Evolutionary conservation across 345 rosid species (phyloP).

Genomic region (Raphanus sativus): DNA sequence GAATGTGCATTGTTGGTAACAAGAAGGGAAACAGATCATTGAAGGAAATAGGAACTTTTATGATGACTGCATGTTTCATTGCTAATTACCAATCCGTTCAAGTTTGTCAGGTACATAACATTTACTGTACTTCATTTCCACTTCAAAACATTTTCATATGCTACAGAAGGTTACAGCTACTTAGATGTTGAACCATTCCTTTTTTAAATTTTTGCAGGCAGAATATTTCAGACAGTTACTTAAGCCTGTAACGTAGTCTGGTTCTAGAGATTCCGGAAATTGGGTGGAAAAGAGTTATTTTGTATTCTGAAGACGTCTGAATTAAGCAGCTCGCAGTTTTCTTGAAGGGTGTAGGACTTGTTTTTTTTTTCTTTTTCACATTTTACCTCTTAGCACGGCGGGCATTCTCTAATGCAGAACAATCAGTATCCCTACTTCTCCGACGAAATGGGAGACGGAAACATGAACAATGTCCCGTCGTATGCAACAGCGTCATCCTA

Average conservation of each 20-base stretch:
- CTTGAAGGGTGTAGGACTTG: conserved; percentile 23
- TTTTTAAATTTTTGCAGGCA: conserved; percentile 48
- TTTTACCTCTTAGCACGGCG: conserved; percentile 27
- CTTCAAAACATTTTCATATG: too few relatives aligned
- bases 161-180: too few relatives aligned
- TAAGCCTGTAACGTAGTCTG: conserved; percentile 93
- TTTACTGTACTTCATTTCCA: not conserved
- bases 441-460: conserved; percentile 47
- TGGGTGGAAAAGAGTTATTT: conserved; percentile 27
- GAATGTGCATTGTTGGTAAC: conserved; percentile 76
- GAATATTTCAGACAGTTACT: conserved; percentile 97
- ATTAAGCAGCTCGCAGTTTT: conserved; percentile 32
- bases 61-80: conserved; percentile 71
- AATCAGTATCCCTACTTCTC: conserved; percentile 45
- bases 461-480: conserved; percentile 48
- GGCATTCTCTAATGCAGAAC: conserved; percentile 53
- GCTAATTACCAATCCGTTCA: conserved; percentile 70
- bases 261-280: conserved; percentile 29
- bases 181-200: not conserved
- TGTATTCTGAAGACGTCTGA: conserved; percentile 36
- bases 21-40: conserved; percentile 69
- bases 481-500: conserved; percentile 51
- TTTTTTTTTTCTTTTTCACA: conserved; percentile 16
- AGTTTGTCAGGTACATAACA: conserved; percentile 79
- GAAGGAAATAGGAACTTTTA: conserved; percentile 77